Conservation (phyloP, 306 rosid genomes). For the Lathyrus aphaca region DNA sequence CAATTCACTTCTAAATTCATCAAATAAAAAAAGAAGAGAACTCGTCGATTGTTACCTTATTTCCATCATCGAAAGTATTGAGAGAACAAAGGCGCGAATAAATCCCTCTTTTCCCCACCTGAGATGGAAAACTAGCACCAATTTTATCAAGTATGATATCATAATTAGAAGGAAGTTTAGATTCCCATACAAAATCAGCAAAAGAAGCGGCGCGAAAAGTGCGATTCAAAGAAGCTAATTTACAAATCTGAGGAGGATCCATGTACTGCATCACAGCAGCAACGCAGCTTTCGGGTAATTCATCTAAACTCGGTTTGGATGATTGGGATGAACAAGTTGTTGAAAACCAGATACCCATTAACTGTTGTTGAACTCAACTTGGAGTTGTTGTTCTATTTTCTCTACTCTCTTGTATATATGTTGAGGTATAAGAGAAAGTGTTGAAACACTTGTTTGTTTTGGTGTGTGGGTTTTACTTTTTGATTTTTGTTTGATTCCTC, state of each 20-base stretch:
- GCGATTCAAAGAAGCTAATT: conserved; percentile 66
- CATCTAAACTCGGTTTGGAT: conserved; percentile 50
- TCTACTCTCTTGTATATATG: not conserved
- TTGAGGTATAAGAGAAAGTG: not conserved
- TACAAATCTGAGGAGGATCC: conserved; percentile 85
- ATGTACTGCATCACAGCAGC: conserved; percentile 63
- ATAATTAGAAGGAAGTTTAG: conserved; percentile 78
- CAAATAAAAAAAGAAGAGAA: not conserved
- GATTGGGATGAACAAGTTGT: not conserved
- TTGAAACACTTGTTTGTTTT: not conserved
- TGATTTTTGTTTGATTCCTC: conserved; percentile 45
- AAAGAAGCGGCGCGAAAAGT: conserved; percentile 81
- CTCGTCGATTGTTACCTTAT: conserved; percentile 52
- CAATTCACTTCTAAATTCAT: not conserved
- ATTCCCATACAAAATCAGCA: conserved; percentile 94
- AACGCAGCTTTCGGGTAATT: conserved; percentile 79
- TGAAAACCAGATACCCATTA: conserved; percentile 36
- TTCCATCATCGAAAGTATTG: conserved; percentile 63
- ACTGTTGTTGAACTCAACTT: not conserved
- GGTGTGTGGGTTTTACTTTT: not conserved
- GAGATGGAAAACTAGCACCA: conserved; percentile 15
- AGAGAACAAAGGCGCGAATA: conserved; percentile 59
- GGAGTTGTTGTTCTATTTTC: not conserved
- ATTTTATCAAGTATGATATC: not conserved
- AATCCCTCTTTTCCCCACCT: conserved; percentile 66